These are phyloP conservation scores for Macadamia integrifolia DNA, from an alignment of 164 flowering plant genomes.

Conservation along the genomic window DNA sequence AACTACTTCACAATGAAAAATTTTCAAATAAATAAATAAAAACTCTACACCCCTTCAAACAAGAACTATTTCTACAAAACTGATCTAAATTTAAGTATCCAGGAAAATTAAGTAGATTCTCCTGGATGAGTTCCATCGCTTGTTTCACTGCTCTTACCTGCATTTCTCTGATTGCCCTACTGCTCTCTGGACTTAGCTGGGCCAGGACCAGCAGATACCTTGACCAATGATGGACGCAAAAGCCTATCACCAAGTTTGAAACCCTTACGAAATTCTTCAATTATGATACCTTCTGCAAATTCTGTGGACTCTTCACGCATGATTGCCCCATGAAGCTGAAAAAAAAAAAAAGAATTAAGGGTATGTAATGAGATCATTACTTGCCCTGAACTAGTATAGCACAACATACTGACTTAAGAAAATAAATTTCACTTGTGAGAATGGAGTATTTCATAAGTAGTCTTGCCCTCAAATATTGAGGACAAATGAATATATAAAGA, in stretches of 20 bases:
- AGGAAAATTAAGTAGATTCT: conserved; percentile 6
- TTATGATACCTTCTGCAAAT: conserved; percentile 61
- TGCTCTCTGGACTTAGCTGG: conserved; percentile 50
- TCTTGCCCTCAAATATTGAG: not conserved
- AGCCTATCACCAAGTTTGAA: conserved; percentile 77
- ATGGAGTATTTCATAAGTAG: not conserved
- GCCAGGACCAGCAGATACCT: conserved; percentile 93
- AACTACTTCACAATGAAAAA: too few species aligned
- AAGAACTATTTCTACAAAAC: conserved; percentile 21
- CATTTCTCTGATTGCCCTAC: conserved; percentile 6
- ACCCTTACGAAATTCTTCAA: conserved; percentile 79
- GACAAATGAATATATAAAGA: not conserved
- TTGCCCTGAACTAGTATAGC: not conserved
- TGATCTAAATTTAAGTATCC: not conserved
- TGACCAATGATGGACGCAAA: conserved; percentile 87
- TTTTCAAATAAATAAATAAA: too few species aligned
- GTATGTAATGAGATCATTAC: not conserved
- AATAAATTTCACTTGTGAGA: too few species aligned
- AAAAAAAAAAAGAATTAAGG: too few species aligned
- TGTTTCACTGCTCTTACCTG: conserved; percentile 17
- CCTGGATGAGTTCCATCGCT: conserved; percentile 17
- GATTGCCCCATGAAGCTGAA: conserved; percentile 87
- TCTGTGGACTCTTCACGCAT: conserved; percentile 83
- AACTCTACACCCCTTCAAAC: too few species aligned
- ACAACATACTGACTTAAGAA: not conserved